Base-by-base conservation (phyloP, 306 rosid genomes). In the Cicer yamashitae region DNA sequence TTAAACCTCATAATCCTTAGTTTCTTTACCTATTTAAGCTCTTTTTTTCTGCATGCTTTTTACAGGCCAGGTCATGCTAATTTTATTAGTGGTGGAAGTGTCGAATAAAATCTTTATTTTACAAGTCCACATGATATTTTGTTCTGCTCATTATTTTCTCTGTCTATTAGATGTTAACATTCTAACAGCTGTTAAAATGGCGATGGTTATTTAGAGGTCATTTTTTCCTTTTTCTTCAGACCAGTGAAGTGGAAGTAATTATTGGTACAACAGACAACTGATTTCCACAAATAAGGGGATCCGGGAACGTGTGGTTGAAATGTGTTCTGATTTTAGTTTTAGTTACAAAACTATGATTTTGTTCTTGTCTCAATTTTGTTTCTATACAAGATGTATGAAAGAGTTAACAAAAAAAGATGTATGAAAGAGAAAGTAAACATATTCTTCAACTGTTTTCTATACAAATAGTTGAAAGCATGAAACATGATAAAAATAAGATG, bases 1-100 rank as follows among this genome's bases (percentile, higher is more conserved):
- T 40, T 72, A 47, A 43, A 70, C 10, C 9, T 64, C 7, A 41
- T 48, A 7, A 60, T 43, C 22, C 54, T 50, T 50, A 39, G 43
- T 74, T 45, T 46, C 57, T 63, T 67, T 37, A 15, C 51, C 37
- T 65, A 41, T 50, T 79, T 17, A 41, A 79, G 68, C 68, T 76
- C 18, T 43, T 22, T 37, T 52, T 72, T 71, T 56, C 51, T 25
- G 79, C 67, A 56, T 58, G 54, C 10, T 58, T 67, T 76, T 68
- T 46, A 40, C 14, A 20, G 37, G 5, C 6, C 37, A 2, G 6
- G 77, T 65, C 46, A 57, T 80, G 81, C 59, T 58, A 65, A 15
- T 51, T 73, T 60, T 60, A 15, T 60, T 1, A 20, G 56, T 14
- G 63, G 25, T 20, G 68, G 25, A 50, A 67, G 11, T 46, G 25